Evolutionary conservation across 2,329 filamentous ascomycete species (phyloP).

Genomic region (Aureobasidium sp.): DNA sequence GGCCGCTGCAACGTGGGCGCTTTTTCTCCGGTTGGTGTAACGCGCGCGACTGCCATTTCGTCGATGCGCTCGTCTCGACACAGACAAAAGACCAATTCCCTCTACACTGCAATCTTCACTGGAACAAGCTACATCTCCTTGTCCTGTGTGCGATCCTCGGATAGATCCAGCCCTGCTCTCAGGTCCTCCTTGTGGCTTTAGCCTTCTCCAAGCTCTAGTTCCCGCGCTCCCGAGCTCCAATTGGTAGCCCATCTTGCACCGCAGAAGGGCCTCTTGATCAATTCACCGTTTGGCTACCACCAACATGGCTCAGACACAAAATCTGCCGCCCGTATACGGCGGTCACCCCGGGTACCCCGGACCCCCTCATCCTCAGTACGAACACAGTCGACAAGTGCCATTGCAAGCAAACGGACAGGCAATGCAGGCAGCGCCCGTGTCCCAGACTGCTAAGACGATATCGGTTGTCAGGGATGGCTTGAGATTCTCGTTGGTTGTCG

Average conservation of each 20-base stretch:
- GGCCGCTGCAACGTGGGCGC: slow-evolving; percentile 12
- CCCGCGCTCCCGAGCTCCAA: neutral
- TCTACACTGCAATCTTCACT: neutral
- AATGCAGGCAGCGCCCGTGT: neutral
- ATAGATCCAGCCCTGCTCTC: neutral
- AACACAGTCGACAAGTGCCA: neutral
- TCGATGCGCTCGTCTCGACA: slow-evolving; percentile 6
- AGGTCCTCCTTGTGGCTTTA: neutral
- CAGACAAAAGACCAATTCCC: neutral
- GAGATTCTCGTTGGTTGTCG: slow-evolving; percentile 40
- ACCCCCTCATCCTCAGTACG: neutral
- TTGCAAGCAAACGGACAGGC: slow-evolving; percentile 8
- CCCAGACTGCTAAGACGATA: neutral
- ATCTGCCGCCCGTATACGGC: slow-evolving; percentile 1
- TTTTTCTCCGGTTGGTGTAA: slow-evolving; percentile 9
- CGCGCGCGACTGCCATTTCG: slow-evolving; percentile 8
- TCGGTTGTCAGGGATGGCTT: neutral
- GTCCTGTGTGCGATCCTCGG: neutral
- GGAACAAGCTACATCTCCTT: neutral
- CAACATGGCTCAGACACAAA: slow-evolving; percentile 8
- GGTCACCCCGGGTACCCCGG: neutral
- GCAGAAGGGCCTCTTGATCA: neutral
- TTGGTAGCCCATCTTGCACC: slow-evolving; percentile 3
- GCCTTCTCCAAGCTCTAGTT: neutral
- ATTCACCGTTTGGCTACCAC: slow-evolving; percentile 7